phyloP scores from a whole-genome alignment of 106 monocot genomes.

The Cymbidium sinense region DNA sequence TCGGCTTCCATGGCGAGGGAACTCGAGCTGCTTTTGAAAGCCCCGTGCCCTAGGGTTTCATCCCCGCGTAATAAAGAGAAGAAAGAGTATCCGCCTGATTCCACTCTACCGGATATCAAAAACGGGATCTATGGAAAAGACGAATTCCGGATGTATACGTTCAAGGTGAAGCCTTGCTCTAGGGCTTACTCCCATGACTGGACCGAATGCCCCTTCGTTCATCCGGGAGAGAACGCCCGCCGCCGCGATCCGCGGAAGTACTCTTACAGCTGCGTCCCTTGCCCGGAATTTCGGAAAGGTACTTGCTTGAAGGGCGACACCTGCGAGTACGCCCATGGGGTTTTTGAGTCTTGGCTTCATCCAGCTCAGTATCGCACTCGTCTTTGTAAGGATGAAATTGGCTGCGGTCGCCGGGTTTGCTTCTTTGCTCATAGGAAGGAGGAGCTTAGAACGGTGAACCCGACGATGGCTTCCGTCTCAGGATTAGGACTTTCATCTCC shows the following conservation, averaged over 20 bases:
- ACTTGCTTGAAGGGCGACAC: constrained; percentile 57
- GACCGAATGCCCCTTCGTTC: constrained; percentile 74
- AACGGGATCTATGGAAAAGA: constrained; percentile 60
- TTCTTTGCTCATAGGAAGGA: constrained; percentile 68
- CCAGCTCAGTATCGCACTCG: constrained; percentile 55
- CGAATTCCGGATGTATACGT: constrained; percentile 67
- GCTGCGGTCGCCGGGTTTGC: constrained; percentile 44
- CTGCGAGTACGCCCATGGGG: constrained; percentile 70
- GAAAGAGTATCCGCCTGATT: constrained; percentile 48
- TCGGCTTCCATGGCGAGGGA: not conserved
- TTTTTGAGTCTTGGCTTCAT: constrained; percentile 70
- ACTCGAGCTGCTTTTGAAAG: constrained; percentile 22
- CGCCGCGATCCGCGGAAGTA: constrained; percentile 53
- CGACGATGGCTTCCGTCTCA: constrained; percentile 22
- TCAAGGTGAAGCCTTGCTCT: constrained; percentile 67
- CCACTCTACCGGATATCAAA: constrained; percentile 60
- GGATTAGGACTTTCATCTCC: constrained; percentile 22
- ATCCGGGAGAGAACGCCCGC: constrained; percentile 73
- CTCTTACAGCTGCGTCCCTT: constrained; percentile 59
- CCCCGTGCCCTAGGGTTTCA: too few relatives aligned
- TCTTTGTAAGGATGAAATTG: constrained; percentile 55
- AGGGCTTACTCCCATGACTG: constrained; percentile 71
- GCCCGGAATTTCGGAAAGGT: constrained; percentile 69
- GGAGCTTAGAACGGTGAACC: constrained; percentile 39
- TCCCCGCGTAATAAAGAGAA: constrained; percentile 13